phyloP scores from a whole-genome alignment of 2,329 filamentous ascomycete species.

The Chrysoporthe deuterocubensis region DNA sequence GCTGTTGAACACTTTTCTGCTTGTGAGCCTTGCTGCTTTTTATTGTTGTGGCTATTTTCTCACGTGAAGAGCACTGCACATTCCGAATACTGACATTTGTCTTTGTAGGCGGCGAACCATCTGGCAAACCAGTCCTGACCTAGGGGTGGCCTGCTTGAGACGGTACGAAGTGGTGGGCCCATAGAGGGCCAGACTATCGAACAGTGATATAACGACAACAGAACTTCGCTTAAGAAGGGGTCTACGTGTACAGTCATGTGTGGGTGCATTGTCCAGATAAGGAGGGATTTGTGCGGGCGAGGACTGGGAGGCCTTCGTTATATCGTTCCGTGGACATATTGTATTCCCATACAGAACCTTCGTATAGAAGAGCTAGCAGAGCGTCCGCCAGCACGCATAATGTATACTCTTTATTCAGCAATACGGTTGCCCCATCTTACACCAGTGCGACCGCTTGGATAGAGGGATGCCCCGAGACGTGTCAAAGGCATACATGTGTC shows the following conservation, averaged over 20 bases:
- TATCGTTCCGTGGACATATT: background rate
- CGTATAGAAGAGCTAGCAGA: background rate
- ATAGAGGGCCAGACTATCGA: background rate
- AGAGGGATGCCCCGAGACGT: background rate
- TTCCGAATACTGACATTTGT: slow-evolving; percentile 27
- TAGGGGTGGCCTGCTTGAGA: background rate
- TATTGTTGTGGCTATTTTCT: background rate
- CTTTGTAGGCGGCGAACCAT: slow-evolving; percentile 55
- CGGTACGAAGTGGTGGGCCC: background rate
- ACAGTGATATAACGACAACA: background rate
- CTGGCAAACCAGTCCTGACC: slow-evolving; percentile 58
- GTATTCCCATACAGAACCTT: slow-evolving; percentile 6
- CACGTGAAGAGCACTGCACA: background rate
- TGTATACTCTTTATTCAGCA: slow-evolving; percentile 3
- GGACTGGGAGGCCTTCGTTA: background rate
- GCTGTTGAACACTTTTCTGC: background rate
- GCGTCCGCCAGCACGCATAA: slow-evolving; percentile 9
- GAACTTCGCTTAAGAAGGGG: background rate
- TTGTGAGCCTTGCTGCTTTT: slow-evolving; percentile 11
- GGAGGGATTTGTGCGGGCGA: background rate
- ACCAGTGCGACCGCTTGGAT: no score
- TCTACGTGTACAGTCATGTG: no score
- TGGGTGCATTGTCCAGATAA: background rate
- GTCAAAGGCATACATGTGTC: background rate
- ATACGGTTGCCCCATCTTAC: background rate